Conservation (phyloP, 164 flowering plant genomes). For the Brasenia schreberi region DNA sequence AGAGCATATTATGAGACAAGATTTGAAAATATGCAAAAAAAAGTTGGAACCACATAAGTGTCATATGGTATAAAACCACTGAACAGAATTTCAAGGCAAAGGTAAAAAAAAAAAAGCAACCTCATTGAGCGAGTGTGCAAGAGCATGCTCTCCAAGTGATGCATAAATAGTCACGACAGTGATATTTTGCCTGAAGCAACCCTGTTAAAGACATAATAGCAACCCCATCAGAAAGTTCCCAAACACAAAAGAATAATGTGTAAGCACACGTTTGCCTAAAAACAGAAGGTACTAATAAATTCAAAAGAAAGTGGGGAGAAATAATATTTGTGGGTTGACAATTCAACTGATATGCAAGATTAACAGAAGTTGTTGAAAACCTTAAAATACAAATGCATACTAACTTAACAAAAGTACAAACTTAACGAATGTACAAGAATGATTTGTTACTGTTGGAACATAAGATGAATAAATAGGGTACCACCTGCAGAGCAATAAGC, state of each 20-base stretch:
- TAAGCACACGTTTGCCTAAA: too few species aligned
- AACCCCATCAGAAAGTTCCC: neutral
- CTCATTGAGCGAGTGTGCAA: slow-evolving; percentile 84
- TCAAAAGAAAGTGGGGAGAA: too few species aligned
- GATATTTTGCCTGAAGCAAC: slow-evolving; percentile 82
- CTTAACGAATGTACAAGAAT: too few species aligned
- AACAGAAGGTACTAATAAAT: too few species aligned
- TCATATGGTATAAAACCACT: too few species aligned
- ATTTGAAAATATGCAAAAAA: too few species aligned
- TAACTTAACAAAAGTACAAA: too few species aligned
- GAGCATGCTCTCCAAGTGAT: slow-evolving; percentile 92
- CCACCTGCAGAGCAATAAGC: slow-evolving; percentile 89
- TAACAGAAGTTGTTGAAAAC: neutral
- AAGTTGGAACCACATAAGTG: too few species aligned
- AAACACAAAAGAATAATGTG: neutral
- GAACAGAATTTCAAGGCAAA: too few species aligned
- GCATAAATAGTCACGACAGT: slow-evolving; percentile 93
- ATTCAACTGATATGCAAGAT: neutral
- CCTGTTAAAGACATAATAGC: slow-evolving; percentile 27
- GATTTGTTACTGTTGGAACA: too few species aligned
- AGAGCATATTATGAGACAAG: too few species aligned
- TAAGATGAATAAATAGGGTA: neutral
- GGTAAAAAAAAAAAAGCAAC: slow-evolving; percentile 23
- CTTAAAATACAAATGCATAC: neutral
- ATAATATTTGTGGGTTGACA: too few species aligned